Conservation (phyloP, 805 yeast species). For the Monosporozyma servazzii region DNA sequence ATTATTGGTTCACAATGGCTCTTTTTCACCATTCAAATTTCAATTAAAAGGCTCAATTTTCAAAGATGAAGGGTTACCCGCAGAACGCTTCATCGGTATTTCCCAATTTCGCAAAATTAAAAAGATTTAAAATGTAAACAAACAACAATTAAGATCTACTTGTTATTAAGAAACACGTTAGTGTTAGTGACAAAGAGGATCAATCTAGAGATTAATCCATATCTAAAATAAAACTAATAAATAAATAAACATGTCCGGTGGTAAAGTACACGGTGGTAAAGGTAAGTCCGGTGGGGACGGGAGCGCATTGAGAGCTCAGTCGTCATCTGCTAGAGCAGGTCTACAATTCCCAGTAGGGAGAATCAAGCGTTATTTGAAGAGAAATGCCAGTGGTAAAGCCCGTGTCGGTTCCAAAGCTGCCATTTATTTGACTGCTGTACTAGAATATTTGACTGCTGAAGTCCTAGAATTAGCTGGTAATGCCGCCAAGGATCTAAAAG, state of each 20-base stretch:
- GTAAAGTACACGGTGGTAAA: conserved; percentile 94
- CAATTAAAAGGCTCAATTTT: not conserved
- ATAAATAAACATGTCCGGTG: conserved; percentile 54
- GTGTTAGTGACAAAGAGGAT: not conserved
- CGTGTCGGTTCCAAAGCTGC: conserved; percentile 95
- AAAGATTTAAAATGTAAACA: not conserved
- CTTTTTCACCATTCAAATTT: not conserved
- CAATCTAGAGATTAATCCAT: not conserved
- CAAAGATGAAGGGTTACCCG: not conserved
- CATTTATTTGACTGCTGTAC: conserved; percentile 88
- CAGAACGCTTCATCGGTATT: not conserved
- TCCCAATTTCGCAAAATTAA: not conserved
- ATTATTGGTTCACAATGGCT: not conserved
- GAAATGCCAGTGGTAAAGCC: conserved; percentile 73
- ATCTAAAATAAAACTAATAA: not conserved
- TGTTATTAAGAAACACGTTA: not conserved
- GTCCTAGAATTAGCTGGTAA: conserved; percentile 96
- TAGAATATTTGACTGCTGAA: conserved; percentile 94
- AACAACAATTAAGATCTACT: not conserved
- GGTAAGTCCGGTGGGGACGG: conserved; percentile 73
- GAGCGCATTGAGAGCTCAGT: conserved; percentile 44
- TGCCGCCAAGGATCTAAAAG: conserved; percentile 92
- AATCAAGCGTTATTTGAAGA: conserved; percentile 91
- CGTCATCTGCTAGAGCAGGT: conserved; percentile 92
- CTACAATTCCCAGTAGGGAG: conserved; percentile 97